Evolutionary conservation across 2,329 filamentous ascomycete species (phyloP), one percentile per base, ranked within the genome.

Genomic region (Niveomyces coronatus): DNA sequence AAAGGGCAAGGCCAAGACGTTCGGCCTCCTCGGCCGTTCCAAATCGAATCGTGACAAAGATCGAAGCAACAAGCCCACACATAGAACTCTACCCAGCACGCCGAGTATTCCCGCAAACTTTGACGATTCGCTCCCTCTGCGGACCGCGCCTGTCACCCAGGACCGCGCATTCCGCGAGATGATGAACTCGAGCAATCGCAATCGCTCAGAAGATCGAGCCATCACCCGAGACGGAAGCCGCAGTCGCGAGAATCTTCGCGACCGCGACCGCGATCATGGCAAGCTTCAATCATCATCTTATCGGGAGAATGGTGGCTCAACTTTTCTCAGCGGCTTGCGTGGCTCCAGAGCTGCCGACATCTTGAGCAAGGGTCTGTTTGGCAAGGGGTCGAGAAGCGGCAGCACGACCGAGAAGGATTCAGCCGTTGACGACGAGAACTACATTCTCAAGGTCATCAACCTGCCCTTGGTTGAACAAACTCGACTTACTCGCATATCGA

Each of bases 401-500:
- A 83, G 77, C 47, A 75, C 79, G 26, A 73, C 60, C 48, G 83
- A 79, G 54, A 82, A 62, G 45, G 79, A 83, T 43, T 63, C 68
- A 4, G 59, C 73, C 3, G 63, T 86, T 10, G 85, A 86, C 47
- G 82, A 87, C 50, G 85, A 91, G 53, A 82, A 86, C 51, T 94
- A 95, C 52, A 71, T 82, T 39, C 71, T 87, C 51, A 85, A 82
- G 49, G 79, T 94, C 30, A 85, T 96, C 56, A 94, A 91, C 51
- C 67, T 84, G 35, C 86, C 87, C 2, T 65, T 96, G 20, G 71
- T 94, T 18, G 82, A 94, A 56, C 89, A 96, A 61, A 88, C 88
- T 6, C 78, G 89, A n/a, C 68, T 79, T 46, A 95, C 89, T 0
- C 76, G 89, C 45, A 95, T 96, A 54, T 93, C 87, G 7, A 93